Base-by-base conservation (phyloP, 2,329 filamentous ascomycete species). In the Thermothelomyces thermophilus region DNA sequence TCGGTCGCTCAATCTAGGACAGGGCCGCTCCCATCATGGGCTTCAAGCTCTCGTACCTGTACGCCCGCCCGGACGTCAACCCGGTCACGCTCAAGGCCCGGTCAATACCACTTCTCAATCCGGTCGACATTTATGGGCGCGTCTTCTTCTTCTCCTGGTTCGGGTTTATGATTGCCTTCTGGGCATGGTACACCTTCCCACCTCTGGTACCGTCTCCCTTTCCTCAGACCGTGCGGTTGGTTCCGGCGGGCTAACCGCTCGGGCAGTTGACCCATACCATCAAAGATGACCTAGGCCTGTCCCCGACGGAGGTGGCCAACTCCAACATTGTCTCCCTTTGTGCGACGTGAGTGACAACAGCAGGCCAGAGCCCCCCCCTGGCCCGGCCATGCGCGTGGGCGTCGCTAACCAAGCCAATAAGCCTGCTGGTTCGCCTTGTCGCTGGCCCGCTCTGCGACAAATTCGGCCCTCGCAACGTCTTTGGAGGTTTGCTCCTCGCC, bases 171-270 rank as follows among this genome's bases (percentile, higher is more conserved):
- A 79, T 91, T 46, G 85, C 87, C 7, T 95, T 95, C 69, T 87
- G 88, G 77, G 90, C 87, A 10, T 95, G 86, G 86, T 95, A 94
- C 72, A 86, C 90, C 1, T 95, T 95, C 68, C 87, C 90, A 56
- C 90, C 90, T 58, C 72, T 93, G 64, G 83, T 88, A 75, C 70
- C 77, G 67, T 22, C 35, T 7, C 2, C 14, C 9, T 1, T 41
- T 16, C 3, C 11, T 20, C 3, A 2, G 3, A 13, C 14, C 9
- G n/a, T n/a, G n/a, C n/a, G n/a, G n/a, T n/a, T n/a, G 20, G 14
- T n/a, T 6, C 20, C 8, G 20, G n/a, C 8, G 20, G 1, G 9
- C 39, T 42, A 13, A 43, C 31, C 17, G 19, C 7, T 31, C 10
- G 9, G 19, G 4, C 56, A 82, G 74, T 73, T 87, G 63, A 80